Percentiles rank a stretch among this genome's conserved stretches.
Conservation (phyloP, 305 asterid genomes). For the Solanum hybrid region DNA sequence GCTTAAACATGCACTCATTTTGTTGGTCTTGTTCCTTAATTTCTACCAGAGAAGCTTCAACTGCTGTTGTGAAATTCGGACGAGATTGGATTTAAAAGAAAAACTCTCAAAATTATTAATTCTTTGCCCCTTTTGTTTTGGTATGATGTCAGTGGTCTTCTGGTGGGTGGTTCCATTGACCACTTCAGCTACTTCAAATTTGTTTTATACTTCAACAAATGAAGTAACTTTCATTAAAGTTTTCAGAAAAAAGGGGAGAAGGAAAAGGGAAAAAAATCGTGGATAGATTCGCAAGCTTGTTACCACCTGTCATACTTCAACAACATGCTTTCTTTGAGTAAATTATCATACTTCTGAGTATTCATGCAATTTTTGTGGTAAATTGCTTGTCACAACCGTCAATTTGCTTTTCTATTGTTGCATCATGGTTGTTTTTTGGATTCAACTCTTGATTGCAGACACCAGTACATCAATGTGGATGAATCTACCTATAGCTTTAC, state of each 20-base stretch:
- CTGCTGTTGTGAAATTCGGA: not conserved
- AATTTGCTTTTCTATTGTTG: not conserved
- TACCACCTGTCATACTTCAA: not conserved
- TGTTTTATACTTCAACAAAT: not conserved
- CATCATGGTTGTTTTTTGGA: not conserved
- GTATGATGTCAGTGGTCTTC: not conserved
- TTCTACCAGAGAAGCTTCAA: not conserved
- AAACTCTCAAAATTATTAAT: not conserved
- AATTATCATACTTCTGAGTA: not conserved
- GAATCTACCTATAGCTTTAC: constrained; percentile 82
- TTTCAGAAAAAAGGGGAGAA: not conserved
- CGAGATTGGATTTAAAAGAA: not conserved
- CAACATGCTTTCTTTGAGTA: not conserved
- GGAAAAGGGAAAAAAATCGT: not conserved
- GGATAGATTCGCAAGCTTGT: not conserved
- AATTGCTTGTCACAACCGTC: not conserved
- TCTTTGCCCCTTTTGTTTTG: not conserved
- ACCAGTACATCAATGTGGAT: constrained; percentile 92
- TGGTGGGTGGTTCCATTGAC: not conserved
- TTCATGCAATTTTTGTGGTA: not conserved
- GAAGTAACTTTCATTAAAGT: not conserved
- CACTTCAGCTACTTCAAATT: not conserved
- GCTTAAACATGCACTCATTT: not conserved
- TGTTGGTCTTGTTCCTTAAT: not conserved
- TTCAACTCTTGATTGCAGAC: constrained; percentile 47